Conservation (phyloP, 805 yeast species). For the Isabelozyma rhagii region DNA sequence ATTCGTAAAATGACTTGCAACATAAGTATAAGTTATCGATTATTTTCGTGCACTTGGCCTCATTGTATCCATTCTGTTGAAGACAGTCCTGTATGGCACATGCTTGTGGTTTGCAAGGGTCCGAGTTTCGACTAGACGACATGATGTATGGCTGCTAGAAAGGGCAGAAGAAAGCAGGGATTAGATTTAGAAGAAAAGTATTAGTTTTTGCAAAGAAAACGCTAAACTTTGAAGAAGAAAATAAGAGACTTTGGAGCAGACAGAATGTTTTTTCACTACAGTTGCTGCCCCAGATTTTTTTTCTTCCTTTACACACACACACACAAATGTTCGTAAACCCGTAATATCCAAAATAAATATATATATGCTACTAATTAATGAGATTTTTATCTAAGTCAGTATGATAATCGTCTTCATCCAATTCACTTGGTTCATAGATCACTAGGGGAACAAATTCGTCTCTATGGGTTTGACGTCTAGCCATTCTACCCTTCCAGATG, state of each 20-base stretch:
- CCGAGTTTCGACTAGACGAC: constrained; percentile 7
- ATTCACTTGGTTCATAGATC: constrained; percentile 46
- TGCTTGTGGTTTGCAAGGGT: constrained; percentile 74
- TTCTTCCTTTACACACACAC: background rate
- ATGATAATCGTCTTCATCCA: constrained; percentile 50
- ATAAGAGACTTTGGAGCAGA: no score
- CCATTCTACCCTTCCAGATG: constrained; percentile 24
- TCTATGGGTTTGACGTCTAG: constrained; percentile 18
- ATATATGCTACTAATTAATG: constrained; percentile 5
- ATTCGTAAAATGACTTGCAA: constrained; percentile 62
- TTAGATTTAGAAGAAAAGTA: no score
- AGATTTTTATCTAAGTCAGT: constrained; percentile 46
- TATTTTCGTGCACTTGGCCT: constrained; percentile 64
- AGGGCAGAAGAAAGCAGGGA: background rate
- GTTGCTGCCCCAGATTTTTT: background rate
- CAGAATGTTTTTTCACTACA: background rate
- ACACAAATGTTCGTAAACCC: background rate
- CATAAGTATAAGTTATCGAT: constrained; percentile 75
- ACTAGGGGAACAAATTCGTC: constrained; percentile 42
- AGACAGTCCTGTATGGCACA: constrained; percentile 84
- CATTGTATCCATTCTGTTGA: constrained; percentile 59
- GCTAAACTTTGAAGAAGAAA: background rate
- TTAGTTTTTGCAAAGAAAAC: background rate
- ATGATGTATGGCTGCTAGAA: background rate
- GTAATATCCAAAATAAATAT: background rate